Evolutionary conservation across 2,329 filamentous ascomycete species (phyloP).

Genomic region (Fusarium pseudonygamai): DNA sequence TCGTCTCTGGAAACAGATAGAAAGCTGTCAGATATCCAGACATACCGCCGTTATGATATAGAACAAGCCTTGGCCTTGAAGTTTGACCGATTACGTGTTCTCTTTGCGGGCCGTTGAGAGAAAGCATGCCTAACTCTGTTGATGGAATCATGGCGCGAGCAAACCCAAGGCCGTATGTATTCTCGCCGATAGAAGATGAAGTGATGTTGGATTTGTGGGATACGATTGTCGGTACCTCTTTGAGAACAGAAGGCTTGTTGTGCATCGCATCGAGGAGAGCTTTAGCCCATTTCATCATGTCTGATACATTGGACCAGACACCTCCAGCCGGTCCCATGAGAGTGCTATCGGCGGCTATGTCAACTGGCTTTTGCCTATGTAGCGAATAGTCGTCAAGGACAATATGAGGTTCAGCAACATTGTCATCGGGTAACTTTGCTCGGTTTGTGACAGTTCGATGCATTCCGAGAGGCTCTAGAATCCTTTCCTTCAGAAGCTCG

Average conservation of each 20-base stretch:
- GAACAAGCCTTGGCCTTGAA: not conserved
- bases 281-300: not conserved
- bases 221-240: not conserved
- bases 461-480: not conserved
- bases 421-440: rapidly evolving
- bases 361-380: not conserved
- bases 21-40: not conserved
- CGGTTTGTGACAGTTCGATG: not conserved
- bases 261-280: not conserved
- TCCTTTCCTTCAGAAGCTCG: not conserved
- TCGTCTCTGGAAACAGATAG: not conserved
- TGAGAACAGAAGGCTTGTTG: rapidly evolving
- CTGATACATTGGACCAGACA: not conserved
- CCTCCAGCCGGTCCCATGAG: not conserved
- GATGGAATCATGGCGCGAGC: not conserved
- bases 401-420: rapidly evolving
- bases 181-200: not conserved
- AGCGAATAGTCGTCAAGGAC: not conserved
- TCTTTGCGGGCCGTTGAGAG: not conserved
- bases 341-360: not conserved
- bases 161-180: not conserved
- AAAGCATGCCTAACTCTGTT: not conserved
- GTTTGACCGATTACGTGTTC: not conserved
- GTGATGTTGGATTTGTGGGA: not conserved
- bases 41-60: not conserved